These are phyloP conservation scores for Epichloe elymi DNA, from an alignment of 2,329 filamentous ascomycete genomes.

Conservation along the genomic window DNA sequence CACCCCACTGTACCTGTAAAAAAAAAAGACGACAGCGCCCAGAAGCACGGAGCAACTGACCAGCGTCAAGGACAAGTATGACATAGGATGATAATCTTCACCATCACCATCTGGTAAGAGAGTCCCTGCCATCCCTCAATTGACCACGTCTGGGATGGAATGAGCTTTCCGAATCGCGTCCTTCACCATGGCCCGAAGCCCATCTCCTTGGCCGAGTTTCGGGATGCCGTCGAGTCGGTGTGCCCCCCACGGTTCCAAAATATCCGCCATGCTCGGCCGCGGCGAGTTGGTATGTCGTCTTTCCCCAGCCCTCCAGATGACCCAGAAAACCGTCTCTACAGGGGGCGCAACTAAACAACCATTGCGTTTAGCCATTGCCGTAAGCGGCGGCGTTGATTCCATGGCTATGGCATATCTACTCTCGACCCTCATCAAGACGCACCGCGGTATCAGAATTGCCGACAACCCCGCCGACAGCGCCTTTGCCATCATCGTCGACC, in stretches of 20 bases:
- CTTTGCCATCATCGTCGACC: conserved; percentile 41
- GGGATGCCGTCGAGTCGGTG: conserved; percentile 35
- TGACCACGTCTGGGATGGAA: conserved; percentile 16
- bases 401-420: conserved; percentile 83
- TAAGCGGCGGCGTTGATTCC: conserved; percentile 93
- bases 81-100: no score
- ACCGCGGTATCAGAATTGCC: conserved; percentile 25
- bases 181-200: conserved; percentile 26
- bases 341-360: neutral
- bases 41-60: no score
- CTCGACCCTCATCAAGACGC: conserved; percentile 26
- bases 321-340: neutral
- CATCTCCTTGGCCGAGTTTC: conserved; percentile 24
- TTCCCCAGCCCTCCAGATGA: neutral
- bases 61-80: no score
- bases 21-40: no score
- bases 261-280: conserved; percentile 19
- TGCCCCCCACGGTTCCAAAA: conserved; percentile 36
- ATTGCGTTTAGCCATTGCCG: conserved; percentile 47
- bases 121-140: no score
- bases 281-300: conserved; percentile 28
- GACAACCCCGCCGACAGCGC: conserved; percentile 32
- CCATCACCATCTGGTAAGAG: no score
- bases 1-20: no score
- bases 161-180: conserved; percentile 20